These are phyloP conservation scores for Vigna unguiculata DNA, from an alignment of 306 rosid genomes.

Conservation along the genomic window DNA sequence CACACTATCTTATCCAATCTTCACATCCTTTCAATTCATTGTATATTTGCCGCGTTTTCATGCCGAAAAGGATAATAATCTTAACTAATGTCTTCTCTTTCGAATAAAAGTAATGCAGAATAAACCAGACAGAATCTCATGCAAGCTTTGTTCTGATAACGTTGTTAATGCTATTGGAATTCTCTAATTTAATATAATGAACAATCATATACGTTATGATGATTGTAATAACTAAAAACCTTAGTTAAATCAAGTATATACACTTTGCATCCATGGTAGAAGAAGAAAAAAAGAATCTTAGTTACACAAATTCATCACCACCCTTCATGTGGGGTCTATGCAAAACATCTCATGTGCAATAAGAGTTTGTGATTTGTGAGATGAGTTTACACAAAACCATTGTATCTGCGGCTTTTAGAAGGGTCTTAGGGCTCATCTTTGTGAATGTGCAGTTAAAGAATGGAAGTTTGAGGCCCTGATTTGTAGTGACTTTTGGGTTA, in stretches of 20 bases:
- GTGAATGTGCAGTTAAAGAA: neutral
- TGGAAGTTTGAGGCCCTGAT: constrained; percentile 6
- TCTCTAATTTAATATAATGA: neutral
- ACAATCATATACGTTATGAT: neutral
- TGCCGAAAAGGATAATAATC: constrained; percentile 18
- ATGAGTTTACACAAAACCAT: too few species aligned
- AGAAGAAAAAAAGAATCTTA: neutral
- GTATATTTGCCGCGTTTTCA: constrained; percentile 49
- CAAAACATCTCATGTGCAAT: neutral
- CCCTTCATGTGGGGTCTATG: neutral
- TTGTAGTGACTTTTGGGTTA: constrained; percentile 22
- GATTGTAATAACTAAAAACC: neutral
- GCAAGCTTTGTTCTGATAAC: too few species aligned
- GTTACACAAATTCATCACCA: neutral
- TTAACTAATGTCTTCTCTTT: neutral
- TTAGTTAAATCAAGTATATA: too few species aligned
- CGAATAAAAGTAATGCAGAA: neutral
- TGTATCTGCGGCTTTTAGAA: constrained; percentile 2
- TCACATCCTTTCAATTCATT: constrained; percentile 23
- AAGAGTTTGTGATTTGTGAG: neutral
- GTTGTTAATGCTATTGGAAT: neutral
- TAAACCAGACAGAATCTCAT: neutral
- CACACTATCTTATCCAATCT: neutral
- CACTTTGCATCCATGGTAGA: neutral
- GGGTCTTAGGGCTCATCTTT: neutral